Percentiles rank a stretch among this genome's conserved stretches.
Evolutionary conservation across 352 stramenopile genomes (phyloP).

Genomic region (Globisporangium iwayamae): DNA sequence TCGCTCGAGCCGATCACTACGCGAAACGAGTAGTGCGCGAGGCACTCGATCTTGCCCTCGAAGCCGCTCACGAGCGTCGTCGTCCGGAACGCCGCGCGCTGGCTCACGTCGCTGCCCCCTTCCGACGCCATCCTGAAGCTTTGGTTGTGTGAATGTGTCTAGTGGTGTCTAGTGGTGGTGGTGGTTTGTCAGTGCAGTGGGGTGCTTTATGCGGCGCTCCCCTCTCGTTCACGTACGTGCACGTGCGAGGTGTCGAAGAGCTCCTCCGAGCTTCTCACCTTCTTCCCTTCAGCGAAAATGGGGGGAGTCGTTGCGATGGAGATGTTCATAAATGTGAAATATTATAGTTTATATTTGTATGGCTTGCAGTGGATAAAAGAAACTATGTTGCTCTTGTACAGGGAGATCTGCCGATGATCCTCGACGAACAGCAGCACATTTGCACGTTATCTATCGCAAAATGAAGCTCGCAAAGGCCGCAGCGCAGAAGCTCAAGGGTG

Average conservation of each 20-base stretch:
- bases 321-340: background rate
- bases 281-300: conserved; percentile 1
- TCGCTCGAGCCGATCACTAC: conserved; percentile 80
- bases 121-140: conserved; percentile 16
- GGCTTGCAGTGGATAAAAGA: no score
- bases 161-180: background rate
- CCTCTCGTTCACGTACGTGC: background rate
- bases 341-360: background rate
- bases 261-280: conserved; percentile 8
- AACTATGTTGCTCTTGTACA: no score
- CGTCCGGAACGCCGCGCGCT: conserved; percentile 75
- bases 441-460: background rate
- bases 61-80: conserved; percentile 71
- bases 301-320: background rate
- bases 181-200: background rate
- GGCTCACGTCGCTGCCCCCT: conserved; percentile 19
- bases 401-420: background rate
- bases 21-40: conserved; percentile 86
- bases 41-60: conserved; percentile 78
- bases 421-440: background rate
- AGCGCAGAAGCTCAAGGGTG: conserved; percentile 65
- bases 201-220: background rate
- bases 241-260: background rate
- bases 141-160: background rate
- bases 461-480: conserved; percentile 74